A percentile compares a stretch with the other conserved stretches of the same genome.
phyloP scores from a whole-genome alignment of 1,284 basidiomycete species.

The Ceratobasidium sp. region DNA sequence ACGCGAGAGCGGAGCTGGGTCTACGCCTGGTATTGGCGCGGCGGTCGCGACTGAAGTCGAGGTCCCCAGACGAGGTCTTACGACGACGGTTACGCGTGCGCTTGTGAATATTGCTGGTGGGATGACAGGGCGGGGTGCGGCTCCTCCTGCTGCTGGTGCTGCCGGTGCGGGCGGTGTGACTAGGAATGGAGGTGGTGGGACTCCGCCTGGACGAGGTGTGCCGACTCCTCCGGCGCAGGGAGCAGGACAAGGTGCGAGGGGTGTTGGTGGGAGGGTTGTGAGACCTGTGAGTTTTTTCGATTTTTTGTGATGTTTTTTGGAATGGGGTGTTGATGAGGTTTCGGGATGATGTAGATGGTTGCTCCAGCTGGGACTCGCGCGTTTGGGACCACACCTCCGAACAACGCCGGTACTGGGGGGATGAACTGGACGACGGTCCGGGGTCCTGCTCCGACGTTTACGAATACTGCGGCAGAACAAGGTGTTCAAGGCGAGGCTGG shows the following conservation, averaged over 20 bases:
- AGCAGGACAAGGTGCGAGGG: not conserved
- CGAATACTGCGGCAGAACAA: not conserved
- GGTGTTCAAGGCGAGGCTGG: constrained; percentile 23
- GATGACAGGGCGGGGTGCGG: constrained; percentile 5
- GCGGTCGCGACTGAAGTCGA: constrained; percentile 38
- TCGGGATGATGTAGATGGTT: not conserved
- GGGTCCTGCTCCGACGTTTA: not conserved
- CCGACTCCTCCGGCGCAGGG: not conserved
- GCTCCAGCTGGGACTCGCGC: not conserved
- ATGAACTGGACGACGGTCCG: not conserved
- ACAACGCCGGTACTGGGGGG: not conserved
- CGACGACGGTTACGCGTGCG: constrained; percentile 28
- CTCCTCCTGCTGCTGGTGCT: not conserved
- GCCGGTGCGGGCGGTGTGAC: not conserved
- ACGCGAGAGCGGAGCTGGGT: not conserved
- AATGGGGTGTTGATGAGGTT: not conserved
- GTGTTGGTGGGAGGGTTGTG: not conserved
- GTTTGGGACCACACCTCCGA: constrained; percentile 1
- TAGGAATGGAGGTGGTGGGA: not conserved
- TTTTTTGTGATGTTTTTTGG: not conserved
- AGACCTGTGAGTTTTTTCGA: constrained; percentile 2
- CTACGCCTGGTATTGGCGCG: no score
- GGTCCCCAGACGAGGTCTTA: constrained; percentile 17
- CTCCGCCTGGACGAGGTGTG: not conserved
- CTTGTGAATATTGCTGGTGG: constrained; percentile 30